Evolutionary conservation across 2,329 filamentous ascomycete species (phyloP).

Genomic region (Rachicladosporium sp.): DNA sequence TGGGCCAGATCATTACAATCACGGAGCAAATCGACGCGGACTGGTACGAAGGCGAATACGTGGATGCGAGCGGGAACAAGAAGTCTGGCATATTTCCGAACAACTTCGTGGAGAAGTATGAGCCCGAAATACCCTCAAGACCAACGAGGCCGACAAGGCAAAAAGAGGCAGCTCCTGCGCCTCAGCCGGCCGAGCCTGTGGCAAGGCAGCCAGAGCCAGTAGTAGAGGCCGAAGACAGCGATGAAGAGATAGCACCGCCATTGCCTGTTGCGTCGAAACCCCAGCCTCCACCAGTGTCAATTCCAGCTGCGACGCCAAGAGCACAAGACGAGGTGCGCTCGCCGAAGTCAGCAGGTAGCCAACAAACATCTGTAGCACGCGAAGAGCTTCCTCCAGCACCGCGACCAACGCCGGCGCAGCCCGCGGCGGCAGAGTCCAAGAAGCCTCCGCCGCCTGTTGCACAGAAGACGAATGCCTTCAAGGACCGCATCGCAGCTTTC

Average conservation of each 20-base stretch:
- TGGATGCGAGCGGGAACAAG: conserved; percentile 60
- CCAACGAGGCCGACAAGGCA: conserved; percentile 56
- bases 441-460: conserved; percentile 53
- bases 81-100: conserved; percentile 82
- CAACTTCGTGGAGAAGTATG: conserved; percentile 95
- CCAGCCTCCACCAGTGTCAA: conserved; percentile 24
- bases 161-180: conserved; percentile 16
- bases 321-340: conserved; percentile 15
- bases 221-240: conserved; percentile 9
- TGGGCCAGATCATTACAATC: conserved; percentile 85
- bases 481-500: conserved; percentile 91
- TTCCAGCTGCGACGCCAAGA: conserved; percentile 11
- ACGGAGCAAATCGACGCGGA: conserved; percentile 85
- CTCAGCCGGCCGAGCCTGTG: conserved; percentile 18
- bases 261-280: conserved; percentile 24
- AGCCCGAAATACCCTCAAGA: conserved; percentile 78
- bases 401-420: conserved; percentile 21
- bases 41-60: conserved; percentile 85
- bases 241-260: conserved; percentile 16
- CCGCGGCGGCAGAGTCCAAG: conserved; percentile 32
- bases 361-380: conserved; percentile 8
- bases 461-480: conserved; percentile 73
- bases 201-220: conserved; percentile 4
- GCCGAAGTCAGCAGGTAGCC: conserved; percentile 12
- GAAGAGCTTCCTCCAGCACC: conserved; percentile 20